phyloP scores from a whole-genome alignment of 1,139 yeast genomes.

The Taphrina populina region DNA sequence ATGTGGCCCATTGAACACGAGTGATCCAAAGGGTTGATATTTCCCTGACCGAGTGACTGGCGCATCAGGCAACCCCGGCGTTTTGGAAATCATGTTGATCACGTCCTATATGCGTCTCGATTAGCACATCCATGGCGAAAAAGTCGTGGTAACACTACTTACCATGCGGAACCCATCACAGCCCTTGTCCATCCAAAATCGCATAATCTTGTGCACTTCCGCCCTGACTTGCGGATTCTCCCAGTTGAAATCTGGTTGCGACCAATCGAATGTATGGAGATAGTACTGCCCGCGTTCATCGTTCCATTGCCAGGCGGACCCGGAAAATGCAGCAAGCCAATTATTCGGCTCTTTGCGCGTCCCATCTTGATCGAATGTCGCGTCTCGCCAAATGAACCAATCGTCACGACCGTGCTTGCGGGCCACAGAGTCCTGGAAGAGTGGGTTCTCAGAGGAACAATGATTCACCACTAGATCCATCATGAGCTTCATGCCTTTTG shows the following conservation, averaged over 20 bases:
- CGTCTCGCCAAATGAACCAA: slow-evolving; percentile 60
- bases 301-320: slow-evolving; percentile 59
- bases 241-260: slow-evolving; percentile 64
- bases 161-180: slow-evolving; percentile 58
- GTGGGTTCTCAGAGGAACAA: slow-evolving; percentile 56
- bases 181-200: slow-evolving; percentile 59
- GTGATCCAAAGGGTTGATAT: slow-evolving; percentile 49
- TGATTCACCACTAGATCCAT: slow-evolving; percentile 62
- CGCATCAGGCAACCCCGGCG: slow-evolving; percentile 53
- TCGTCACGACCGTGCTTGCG: slow-evolving; percentile 56
- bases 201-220: slow-evolving; percentile 55
- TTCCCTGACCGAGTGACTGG: slow-evolving; percentile 51
- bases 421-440: slow-evolving; percentile 60
- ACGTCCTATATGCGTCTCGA: slow-evolving; percentile 45
- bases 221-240: slow-evolving; percentile 55
- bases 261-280: slow-evolving; percentile 53
- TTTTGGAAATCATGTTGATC: slow-evolving; percentile 57
- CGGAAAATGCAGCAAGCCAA: slow-evolving; percentile 53
- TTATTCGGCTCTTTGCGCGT: slow-evolving; percentile 58
- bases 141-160: too few relatives aligned
- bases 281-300: slow-evolving; percentile 57
- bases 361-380: slow-evolving; percentile 53
- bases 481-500: slow-evolving; percentile 55
- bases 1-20: slow-evolving; percentile 54
- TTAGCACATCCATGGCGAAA: background rate